A percentile compares a stretch with the other conserved stretches of the same genome.
phyloP scores from a whole-genome alignment of 2,329 filamentous ascomycete genomes.

The Fusarium nisikadoi region DNA sequence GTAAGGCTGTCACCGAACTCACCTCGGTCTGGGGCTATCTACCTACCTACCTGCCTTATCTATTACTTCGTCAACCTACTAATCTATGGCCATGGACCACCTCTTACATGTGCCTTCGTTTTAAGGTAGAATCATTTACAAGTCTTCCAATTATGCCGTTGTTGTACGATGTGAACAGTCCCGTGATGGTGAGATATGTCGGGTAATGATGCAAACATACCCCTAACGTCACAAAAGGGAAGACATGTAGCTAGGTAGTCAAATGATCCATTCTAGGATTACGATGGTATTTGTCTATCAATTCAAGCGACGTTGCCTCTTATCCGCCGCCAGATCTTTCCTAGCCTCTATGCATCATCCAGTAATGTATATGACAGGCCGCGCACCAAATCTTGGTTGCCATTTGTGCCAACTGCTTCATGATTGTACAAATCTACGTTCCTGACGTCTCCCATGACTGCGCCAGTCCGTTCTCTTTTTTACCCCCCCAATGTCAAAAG shows the following conservation, averaged over 20 bases:
- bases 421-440: slow-evolving; percentile 36
- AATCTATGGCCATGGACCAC: not conserved
- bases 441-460: slow-evolving; percentile 11
- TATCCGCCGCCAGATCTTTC: slow-evolving; percentile 13
- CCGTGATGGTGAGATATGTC: not conserved
- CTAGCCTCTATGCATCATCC: slow-evolving; percentile 19
- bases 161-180: not conserved
- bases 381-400: not conserved
- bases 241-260: not conserved
- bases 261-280: not conserved
- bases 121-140: not conserved
- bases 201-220: not conserved
- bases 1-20: slow-evolving; percentile 7
- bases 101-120: not conserved
- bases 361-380: slow-evolving; percentile 8
- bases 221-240: not conserved
- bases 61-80: not conserved
- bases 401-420: slow-evolving; percentile 8
- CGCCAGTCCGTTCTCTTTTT: slow-evolving; percentile 20
- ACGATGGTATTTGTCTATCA: slow-evolving; percentile 35
- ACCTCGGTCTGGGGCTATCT: not conserved
- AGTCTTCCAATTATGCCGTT: not conserved
- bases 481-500: not conserved
- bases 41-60: not conserved
- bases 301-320: slow-evolving; percentile 13